These are phyloP conservation scores for Fraxinus nigra DNA, from an alignment of 305 asterid genomes.

Conservation along the genomic window DNA sequence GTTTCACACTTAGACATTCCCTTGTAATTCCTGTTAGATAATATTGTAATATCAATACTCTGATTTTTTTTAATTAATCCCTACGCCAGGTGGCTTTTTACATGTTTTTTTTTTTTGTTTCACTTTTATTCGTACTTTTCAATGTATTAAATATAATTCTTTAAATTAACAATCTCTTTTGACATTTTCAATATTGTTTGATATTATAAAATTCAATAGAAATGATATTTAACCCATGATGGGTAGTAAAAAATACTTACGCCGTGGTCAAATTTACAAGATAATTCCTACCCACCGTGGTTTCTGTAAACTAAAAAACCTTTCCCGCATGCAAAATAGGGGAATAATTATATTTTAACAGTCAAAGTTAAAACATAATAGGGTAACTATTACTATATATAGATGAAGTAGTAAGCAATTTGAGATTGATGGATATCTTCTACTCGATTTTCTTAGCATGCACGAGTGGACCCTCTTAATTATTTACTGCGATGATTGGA, in stretches of 20 bases:
- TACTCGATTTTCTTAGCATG: neutral
- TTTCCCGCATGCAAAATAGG: neutral
- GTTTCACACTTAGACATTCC: slow-evolving; percentile 40
- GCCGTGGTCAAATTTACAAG: too few relatives aligned
- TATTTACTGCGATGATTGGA: neutral
- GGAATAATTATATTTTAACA: neutral
- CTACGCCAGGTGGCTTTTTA: slow-evolving; percentile 20
- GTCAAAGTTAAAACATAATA: neutral
- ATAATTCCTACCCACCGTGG: neutral
- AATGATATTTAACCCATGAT: too few relatives aligned
- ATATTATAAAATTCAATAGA: neutral
- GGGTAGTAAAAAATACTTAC: too few relatives aligned
- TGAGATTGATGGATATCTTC: neutral
- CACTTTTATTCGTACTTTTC: neutral
- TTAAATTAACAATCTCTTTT: neutral
- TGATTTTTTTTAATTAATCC: slow-evolving; percentile 1
- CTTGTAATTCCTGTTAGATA: slow-evolving; percentile 31
- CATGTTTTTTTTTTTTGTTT: neutral
- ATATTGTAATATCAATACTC: slow-evolving; percentile 11
- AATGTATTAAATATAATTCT: neutral
- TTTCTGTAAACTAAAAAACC: too few relatives aligned
- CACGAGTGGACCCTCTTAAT: neutral
- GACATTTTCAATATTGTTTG: neutral
- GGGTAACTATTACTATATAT: neutral
- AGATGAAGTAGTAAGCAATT: neutral